Conservation (phyloP, 2,329 filamentous ascomycete species). For the Penicillium griseofulvum region DNA sequence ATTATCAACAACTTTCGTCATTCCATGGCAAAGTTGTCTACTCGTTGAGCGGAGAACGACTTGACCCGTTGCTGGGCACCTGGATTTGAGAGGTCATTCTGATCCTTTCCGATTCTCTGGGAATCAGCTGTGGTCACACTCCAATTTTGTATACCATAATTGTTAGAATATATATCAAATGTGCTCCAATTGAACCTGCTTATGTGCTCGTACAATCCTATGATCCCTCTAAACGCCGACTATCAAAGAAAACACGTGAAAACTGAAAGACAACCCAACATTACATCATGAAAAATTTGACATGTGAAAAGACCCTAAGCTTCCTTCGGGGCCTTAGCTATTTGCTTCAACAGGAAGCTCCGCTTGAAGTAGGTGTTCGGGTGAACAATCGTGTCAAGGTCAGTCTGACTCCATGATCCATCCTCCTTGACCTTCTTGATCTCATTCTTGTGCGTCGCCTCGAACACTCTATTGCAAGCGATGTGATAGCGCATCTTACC, state of each 20-base stretch:
- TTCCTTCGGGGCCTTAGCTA: constrained; percentile 54
- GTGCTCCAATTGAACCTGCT: neutral
- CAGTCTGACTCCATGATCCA: constrained; percentile 65
- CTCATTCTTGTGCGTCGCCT: constrained; percentile 75
- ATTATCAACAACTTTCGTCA: constrained; percentile 56
- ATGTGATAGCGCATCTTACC: constrained; percentile 87
- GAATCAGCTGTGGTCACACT: constrained; percentile 71
- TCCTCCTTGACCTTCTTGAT: constrained; percentile 75
- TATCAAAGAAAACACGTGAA: neutral
- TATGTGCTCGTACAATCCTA: neutral
- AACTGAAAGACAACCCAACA: constrained; percentile 16
- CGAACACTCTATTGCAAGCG: constrained; percentile 94
- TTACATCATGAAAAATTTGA: constrained; percentile 52
- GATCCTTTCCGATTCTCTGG: constrained; percentile 61
- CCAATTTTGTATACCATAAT: constrained; percentile 2
- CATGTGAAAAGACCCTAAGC: constrained; percentile 35
- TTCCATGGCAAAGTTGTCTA: constrained; percentile 60
- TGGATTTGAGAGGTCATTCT: constrained; percentile 64
- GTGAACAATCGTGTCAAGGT: constrained; percentile 93
- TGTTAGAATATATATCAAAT: neutral
- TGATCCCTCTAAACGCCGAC: constrained; percentile 14
- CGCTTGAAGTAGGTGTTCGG: constrained; percentile 98
- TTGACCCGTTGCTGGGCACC: constrained; percentile 69
- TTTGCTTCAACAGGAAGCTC: constrained; percentile 82
- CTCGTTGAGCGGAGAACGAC: constrained; percentile 66